A percentile compares a stretch with the other conserved stretches of the same genome.
These are phyloP conservation scores for Pseudocercospora musae DNA, from an alignment of 2,329 filamentous ascomycete genomes.

Conservation along the genomic window DNA sequence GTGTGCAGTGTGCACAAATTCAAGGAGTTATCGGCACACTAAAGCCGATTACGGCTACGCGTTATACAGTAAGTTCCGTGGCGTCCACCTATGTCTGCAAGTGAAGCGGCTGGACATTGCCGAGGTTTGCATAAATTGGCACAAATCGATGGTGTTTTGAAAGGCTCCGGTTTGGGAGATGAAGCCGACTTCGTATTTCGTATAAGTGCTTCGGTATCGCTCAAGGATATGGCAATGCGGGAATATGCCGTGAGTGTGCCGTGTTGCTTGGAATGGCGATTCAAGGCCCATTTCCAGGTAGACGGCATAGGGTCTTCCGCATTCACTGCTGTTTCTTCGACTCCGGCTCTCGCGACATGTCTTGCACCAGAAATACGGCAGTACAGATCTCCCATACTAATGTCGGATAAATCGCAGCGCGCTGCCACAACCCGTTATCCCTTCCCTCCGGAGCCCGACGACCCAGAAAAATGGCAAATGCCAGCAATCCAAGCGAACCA, in stretches of 20 bases:
- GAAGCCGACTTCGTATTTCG: not conserved
- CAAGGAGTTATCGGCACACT: not conserved
- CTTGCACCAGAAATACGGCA: conserved; percentile 1
- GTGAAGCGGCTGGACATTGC: not conserved
- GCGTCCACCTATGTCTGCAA: conserved; percentile 8
- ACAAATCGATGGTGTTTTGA: not conserved
- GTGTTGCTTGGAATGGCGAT: no score
- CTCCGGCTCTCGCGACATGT: conserved; percentile 2
- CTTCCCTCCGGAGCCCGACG: not conserved
- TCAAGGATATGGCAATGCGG: not conserved
- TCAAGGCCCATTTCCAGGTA: no score
- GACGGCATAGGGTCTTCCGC: not conserved
- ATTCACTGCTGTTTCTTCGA: not conserved
- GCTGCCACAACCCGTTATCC: conserved; percentile 8
- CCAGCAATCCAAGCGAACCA: conserved; percentile 3
- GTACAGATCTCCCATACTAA: conserved; percentile 11
- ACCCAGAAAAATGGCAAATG: conserved; percentile 3
- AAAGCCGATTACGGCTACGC: not conserved
- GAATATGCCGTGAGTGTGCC: no score
- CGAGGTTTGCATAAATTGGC: conserved; percentile 8
- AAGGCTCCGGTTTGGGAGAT: not conserved
- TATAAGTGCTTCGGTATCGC: not conserved
- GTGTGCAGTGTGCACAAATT: not conserved
- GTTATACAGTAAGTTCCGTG: conserved; percentile 1
- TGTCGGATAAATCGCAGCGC: conserved; percentile 13